A percentile compares a stretch with the other conserved stretches of the same genome.
These are phyloP conservation scores for Fusarium xylarioides DNA, from an alignment of 2,329 filamentous ascomycete species.

Conservation along the genomic window DNA sequence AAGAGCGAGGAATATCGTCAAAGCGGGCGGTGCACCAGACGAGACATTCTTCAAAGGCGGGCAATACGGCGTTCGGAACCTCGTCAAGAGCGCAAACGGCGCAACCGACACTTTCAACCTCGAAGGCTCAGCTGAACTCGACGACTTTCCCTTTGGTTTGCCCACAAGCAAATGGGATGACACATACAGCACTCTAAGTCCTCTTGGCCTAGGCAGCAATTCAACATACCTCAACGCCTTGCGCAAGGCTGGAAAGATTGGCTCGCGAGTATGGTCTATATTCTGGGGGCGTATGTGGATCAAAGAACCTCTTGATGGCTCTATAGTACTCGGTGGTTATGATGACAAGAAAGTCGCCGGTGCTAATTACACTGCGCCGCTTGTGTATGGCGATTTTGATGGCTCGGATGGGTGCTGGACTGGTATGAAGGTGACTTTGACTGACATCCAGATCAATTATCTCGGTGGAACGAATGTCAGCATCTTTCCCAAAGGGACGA, in stretches of 20 bases:
- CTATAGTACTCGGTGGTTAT: conserved; percentile 47
- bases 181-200: conserved; percentile 41
- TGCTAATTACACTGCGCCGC: conserved; percentile 40
- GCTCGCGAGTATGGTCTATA: conserved; percentile 47
- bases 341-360: conserved; percentile 46
- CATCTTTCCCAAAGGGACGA: conserved; percentile 39
- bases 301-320: conserved; percentile 42
- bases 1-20: conserved; percentile 15
- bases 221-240: conserved; percentile 45
- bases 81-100: conserved; percentile 32
- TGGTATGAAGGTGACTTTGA: conserved; percentile 35
- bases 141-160: conserved; percentile 40
- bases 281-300: conserved; percentile 49
- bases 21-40: conserved; percentile 30
- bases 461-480: conserved; percentile 39
- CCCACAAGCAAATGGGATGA: conserved; percentile 42
- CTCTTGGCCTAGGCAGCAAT: conserved; percentile 44
- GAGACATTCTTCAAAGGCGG: conserved; percentile 28
- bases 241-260: conserved; percentile 32
- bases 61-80: conserved; percentile 34
- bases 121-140: neutral
- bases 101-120: conserved; percentile 35
- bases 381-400: conserved; percentile 26
- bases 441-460: conserved; percentile 42
- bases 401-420: conserved; percentile 32